Percentiles rank a stretch among this genome's conserved stretches.
These are phyloP conservation scores for Lecanicillium sp. DNA, from an alignment of 2,329 filamentous ascomycete genomes.

Conservation along the genomic window DNA sequence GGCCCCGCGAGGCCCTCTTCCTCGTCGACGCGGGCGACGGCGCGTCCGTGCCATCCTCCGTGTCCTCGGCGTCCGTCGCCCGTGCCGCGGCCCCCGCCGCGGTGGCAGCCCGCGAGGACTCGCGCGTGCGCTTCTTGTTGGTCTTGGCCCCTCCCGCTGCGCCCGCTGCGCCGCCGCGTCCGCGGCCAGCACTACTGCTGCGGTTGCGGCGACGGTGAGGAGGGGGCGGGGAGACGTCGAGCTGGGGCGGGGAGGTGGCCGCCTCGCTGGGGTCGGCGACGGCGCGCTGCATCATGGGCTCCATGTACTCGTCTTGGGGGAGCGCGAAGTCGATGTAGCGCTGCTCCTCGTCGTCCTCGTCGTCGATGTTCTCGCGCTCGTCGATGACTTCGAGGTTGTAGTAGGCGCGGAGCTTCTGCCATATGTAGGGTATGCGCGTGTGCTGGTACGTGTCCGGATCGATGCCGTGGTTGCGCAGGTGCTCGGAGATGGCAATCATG, in stretches of 20 bases:
- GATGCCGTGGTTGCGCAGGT: conserved; percentile 74
- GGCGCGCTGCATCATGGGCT: conserved; percentile 40
- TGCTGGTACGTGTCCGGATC: conserved; percentile 65
- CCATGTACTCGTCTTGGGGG: conserved; percentile 41
- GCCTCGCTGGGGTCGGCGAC: conserved; percentile 42
- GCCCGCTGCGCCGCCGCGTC: no score
- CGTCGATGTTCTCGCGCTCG: conserved; percentile 68
- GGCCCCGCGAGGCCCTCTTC: conserved; percentile 37
- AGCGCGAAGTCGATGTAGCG: conserved; percentile 62
- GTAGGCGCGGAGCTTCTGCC: conserved; percentile 75
- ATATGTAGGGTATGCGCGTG: conserved; percentile 85
- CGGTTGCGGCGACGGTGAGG: conserved; percentile 10
- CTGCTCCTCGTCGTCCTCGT: conserved; percentile 49
- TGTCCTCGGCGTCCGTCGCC: conserved; percentile 42
- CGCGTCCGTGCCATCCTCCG: conserved; percentile 39
- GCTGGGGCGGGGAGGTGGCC: conserved; percentile 39
- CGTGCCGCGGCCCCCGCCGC: conserved; percentile 24
- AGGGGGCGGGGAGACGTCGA: conserved; percentile 29
- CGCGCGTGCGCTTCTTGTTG: conserved; percentile 32
- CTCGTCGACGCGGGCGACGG: conserved; percentile 30
- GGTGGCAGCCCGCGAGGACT: background rate
- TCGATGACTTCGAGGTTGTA: conserved; percentile 86
- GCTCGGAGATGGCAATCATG: conserved; percentile 78
- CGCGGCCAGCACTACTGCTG: no score
- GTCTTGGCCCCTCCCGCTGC: no score